Conservation (phyloP, 78 protist genomes). For the Bodo saltans region DNA sequence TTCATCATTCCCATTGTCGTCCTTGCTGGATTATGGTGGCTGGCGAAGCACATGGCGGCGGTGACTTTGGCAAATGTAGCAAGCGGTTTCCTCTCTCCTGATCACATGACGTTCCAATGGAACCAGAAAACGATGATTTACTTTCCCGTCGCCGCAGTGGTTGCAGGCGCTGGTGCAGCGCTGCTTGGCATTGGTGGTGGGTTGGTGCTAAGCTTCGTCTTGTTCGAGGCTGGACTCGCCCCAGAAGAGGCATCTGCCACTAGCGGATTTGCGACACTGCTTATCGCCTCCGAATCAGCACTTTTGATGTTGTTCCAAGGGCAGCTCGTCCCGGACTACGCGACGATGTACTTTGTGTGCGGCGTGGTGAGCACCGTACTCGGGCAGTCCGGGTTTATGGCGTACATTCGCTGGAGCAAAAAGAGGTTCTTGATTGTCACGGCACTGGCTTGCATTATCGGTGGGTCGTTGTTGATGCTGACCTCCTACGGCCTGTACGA, state of each 20-base stretch:
- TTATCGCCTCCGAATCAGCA: neutral
- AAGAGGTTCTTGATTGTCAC: neutral
- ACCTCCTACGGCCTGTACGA: neutral
- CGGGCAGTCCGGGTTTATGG: neutral
- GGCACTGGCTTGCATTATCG: slow-evolving; percentile 14
- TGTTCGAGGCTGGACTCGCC: neutral
- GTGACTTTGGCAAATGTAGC: too few species aligned
- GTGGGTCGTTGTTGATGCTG: neutral
- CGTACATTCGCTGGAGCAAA: neutral
- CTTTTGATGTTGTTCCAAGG: neutral
- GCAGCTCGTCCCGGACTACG: neutral
- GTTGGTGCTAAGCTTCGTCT: neutral
- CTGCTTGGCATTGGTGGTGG: slow-evolving; percentile 36
- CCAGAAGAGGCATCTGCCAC: slow-evolving; percentile 29
- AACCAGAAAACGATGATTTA: neutral
- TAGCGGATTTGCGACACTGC: neutral
- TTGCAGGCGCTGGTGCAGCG: slow-evolving; percentile 5
- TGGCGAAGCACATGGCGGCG: too few species aligned
- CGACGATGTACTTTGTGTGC: neutral
- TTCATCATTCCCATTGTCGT: too few species aligned
- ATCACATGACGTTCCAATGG: neutral
- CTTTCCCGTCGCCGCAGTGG: slow-evolving; percentile 1
- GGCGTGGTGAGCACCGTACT: neutral
- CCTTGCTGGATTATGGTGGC: too few species aligned
- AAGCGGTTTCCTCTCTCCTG: too few species aligned